A percentile compares a stretch with the other conserved stretches of the same genome.
Conservation (phyloP, 345 rosid species). For the Pistacia atlantica region DNA sequence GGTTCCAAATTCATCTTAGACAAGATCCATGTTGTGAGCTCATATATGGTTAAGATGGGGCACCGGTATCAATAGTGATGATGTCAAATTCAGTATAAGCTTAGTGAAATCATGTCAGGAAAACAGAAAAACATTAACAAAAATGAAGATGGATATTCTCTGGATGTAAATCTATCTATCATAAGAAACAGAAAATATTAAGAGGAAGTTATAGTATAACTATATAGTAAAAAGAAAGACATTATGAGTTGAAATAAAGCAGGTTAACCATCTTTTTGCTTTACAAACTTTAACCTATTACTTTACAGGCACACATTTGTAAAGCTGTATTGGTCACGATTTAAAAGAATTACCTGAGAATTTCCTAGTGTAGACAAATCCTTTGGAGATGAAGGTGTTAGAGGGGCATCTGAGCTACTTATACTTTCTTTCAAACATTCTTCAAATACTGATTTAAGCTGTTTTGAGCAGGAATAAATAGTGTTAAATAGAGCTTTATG, state of each 20-base stretch:
- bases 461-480: conserved; percentile 23
- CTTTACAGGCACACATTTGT: background rate
- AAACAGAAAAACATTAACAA: background rate
- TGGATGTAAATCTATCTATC: background rate
- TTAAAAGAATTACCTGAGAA: conserved; percentile 43
- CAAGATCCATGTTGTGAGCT: background rate
- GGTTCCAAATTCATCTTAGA: background rate
- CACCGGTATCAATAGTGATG: background rate
- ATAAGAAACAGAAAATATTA: background rate
- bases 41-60: background rate
- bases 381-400: conserved; percentile 36
- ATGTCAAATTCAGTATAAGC: background rate
- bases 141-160: background rate
- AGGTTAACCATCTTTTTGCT: background rate
- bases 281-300: background rate
- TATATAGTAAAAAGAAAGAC: background rate
- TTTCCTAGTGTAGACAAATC: conserved; percentile 40
- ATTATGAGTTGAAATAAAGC: background rate
- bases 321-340: background rate
- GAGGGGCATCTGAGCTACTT: conserved; percentile 26
- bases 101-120: background rate
- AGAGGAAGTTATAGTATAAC: background rate
- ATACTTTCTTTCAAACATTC: conserved; percentile 29
- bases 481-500: conserved; percentile 5
- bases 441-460: conserved; percentile 51